Evolutionary conservation across 768 basidiomycete species (phyloP).

Genomic region (Boletus rubropictus): DNA sequence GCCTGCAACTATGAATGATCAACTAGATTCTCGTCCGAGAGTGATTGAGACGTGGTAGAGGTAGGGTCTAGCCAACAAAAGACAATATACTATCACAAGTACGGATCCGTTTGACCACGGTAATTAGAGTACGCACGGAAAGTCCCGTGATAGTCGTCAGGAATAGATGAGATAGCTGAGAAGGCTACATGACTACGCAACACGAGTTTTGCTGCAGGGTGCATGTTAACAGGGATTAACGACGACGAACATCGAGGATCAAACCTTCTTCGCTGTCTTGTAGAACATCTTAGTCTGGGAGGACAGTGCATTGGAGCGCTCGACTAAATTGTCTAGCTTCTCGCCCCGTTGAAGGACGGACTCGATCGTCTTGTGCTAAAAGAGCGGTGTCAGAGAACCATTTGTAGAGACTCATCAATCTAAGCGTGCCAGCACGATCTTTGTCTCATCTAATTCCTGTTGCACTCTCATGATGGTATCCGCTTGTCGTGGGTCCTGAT

Average conservation of each 20-base stretch:
- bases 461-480: constrained; percentile 99
- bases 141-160: constrained; percentile 14
- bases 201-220: constrained; percentile 86
- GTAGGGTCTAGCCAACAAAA: background rate
- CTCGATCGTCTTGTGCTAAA: constrained; percentile 98
- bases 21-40: background rate
- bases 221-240: constrained; percentile 6
- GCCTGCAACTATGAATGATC: background rate
- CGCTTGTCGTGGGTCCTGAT: constrained; percentile 95
- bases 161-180: constrained; percentile 9
- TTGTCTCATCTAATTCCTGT: constrained; percentile 97
- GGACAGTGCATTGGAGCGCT: constrained; percentile 84
- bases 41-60: background rate
- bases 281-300: constrained; percentile 97
- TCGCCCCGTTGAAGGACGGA: constrained; percentile 94
- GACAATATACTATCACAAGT: constrained; percentile 5
- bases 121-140: constrained; percentile 19
- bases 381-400: background rate
- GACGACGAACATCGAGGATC: constrained; percentile 13
- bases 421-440: constrained; percentile 84
- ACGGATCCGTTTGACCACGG: constrained; percentile 5
- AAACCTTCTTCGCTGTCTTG: constrained; percentile 98
- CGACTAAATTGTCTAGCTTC: constrained; percentile 92
- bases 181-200: constrained; percentile 74
- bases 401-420: background rate